These are phyloP conservation scores for Baorangia bicolor DNA, from an alignment of 768 basidiomycete species.

Conservation along the genomic window DNA sequence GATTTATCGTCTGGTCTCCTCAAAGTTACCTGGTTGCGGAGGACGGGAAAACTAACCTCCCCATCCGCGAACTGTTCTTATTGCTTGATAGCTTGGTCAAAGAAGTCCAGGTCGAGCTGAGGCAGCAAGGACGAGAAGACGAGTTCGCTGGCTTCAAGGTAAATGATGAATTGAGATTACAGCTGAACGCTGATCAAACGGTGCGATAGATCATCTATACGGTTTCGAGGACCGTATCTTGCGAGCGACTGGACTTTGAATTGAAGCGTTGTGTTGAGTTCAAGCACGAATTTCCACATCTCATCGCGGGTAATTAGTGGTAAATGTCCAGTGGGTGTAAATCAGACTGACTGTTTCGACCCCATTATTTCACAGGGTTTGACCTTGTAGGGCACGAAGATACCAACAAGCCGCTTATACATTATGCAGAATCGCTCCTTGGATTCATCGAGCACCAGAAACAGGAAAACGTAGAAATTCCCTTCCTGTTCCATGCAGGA, in stretches of 20 bases:
- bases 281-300: constrained; percentile 45
- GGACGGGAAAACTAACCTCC: constrained; percentile 38
- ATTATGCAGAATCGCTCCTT: constrained; percentile 40
- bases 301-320: constrained; percentile 38
- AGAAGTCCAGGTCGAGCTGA: constrained; percentile 36
- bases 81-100: constrained; percentile 37
- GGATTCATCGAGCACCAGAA: constrained; percentile 38
- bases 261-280: constrained; percentile 43
- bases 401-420: constrained; percentile 35
- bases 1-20: background rate
- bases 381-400: constrained; percentile 52
- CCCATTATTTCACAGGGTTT: constrained; percentile 34
- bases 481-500: constrained; percentile 50
- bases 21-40: constrained; percentile 41
- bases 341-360: background rate
- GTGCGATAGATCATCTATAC: constrained; percentile 42
- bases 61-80: constrained; percentile 36
- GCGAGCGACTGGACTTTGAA: constrained; percentile 42
- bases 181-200: background rate
- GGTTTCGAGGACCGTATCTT: constrained; percentile 35
- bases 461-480: constrained; percentile 30
- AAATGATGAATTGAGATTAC: background rate
- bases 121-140: constrained; percentile 37
- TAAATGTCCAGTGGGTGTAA: background rate
- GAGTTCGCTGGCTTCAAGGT: constrained; percentile 45